Evolutionary conservation across 2,329 filamentous ascomycete species (phyloP).

Genomic region (Rhytidhysteron rufulum): DNA sequence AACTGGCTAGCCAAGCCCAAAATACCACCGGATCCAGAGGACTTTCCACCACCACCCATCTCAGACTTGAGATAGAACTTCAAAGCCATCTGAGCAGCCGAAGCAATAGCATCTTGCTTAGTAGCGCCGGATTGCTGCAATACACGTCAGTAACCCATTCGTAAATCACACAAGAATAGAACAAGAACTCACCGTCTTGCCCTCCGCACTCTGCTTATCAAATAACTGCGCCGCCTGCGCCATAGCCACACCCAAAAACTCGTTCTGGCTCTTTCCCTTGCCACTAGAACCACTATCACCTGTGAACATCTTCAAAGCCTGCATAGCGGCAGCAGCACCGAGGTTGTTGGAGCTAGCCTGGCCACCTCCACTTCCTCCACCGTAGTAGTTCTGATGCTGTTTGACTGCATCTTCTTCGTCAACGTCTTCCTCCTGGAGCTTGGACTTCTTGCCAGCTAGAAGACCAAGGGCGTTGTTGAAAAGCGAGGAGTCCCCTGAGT

Average conservation of each 20-base stretch:
- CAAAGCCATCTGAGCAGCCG: slow-evolving; percentile 80
- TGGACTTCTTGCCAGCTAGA: slow-evolving; percentile 52
- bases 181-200: slow-evolving; percentile 47
- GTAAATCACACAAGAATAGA: slow-evolving; percentile 34
- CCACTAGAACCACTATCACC: slow-evolving; percentile 38
- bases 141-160: slow-evolving; percentile 37
- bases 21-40: slow-evolving; percentile 48
- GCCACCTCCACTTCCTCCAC: slow-evolving; percentile 43
- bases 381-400: slow-evolving; percentile 74
- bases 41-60: slow-evolving; percentile 40
- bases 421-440: slow-evolving; percentile 49
- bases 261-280: slow-evolving; percentile 61
- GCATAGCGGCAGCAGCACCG: slow-evolving; percentile 73
- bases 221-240: slow-evolving; percentile 77
- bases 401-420: slow-evolving; percentile 65
- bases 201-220: slow-evolving; percentile 55
- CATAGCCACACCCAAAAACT: slow-evolving; percentile 84
- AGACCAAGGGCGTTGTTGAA: slow-evolving; percentile 57
- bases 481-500: slow-evolving; percentile 46
- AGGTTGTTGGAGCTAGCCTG: slow-evolving; percentile 43
- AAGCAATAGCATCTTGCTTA: slow-evolving; percentile 76
- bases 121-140: slow-evolving; percentile 51
- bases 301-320: slow-evolving; percentile 76
- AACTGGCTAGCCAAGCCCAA: slow-evolving; percentile 61
- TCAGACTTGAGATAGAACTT: slow-evolving; percentile 89